phyloP scores from a whole-genome alignment of 2,329 filamentous ascomycete genomes.

The Trichoderma koningii region DNA sequence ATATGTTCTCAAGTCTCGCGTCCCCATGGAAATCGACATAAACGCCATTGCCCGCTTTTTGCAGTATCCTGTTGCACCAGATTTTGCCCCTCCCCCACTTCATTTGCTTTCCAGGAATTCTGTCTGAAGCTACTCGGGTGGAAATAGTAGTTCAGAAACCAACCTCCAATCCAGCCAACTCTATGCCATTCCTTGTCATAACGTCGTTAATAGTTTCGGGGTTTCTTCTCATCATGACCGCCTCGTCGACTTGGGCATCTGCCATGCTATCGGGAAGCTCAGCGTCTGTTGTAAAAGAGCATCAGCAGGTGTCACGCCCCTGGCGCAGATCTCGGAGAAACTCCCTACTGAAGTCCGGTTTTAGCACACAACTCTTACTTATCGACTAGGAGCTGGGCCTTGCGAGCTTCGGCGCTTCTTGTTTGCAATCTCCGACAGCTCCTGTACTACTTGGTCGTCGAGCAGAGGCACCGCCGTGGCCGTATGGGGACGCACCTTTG shows the following conservation, averaged over 20 bases:
- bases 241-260: neutral
- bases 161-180: too few relatives aligned
- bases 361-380: neutral
- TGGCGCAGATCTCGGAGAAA: neutral
- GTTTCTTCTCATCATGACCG: neutral
- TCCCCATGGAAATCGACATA: too few relatives aligned
- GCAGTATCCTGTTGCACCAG: neutral
- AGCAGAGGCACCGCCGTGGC: neutral
- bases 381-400: neutral
- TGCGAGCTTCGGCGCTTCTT: neutral
- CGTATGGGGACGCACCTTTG: neutral
- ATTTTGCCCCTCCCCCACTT: neutral
- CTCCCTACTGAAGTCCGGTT: neutral
- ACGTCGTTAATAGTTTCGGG: neutral
- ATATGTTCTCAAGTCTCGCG: neutral
- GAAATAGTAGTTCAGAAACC: neutral
- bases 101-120: neutral
- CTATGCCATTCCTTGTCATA: too few relatives aligned
- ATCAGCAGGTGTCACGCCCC: neutral
- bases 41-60: neutral
- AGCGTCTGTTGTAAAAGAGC: neutral
- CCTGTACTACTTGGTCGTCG: neutral
- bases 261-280: neutral
- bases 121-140: neutral
- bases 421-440: neutral